These are phyloP conservation scores for Rauvolfia tetraphylla DNA, from an alignment of 257 asterid genomes.

Conservation along the genomic window DNA sequence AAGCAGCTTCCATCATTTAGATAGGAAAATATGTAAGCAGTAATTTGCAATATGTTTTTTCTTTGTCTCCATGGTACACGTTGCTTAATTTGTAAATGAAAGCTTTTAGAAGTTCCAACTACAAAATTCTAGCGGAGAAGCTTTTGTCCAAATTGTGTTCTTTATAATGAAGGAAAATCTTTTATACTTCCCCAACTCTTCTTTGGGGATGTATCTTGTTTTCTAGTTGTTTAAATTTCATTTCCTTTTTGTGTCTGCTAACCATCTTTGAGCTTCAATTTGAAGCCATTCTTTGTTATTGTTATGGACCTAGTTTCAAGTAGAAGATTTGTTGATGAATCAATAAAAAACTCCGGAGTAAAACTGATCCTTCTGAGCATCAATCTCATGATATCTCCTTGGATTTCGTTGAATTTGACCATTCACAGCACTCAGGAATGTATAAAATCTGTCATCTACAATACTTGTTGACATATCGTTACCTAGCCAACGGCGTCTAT, in stretches of 20 bases:
- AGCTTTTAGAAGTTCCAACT: background rate
- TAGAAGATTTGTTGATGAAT: background rate
- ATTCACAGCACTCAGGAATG: background rate
- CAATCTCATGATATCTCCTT: no score
- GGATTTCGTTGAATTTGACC: background rate
- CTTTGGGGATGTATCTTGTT: background rate
- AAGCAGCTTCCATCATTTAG: conserved; percentile 13
- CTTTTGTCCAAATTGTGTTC: background rate
- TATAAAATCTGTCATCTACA: no score
- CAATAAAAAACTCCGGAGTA: background rate
- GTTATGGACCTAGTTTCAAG: no score
- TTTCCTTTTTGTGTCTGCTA: background rate
- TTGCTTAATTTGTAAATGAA: conserved; percentile 11
- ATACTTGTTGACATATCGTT: no score
- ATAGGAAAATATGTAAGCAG: conserved; percentile 3
- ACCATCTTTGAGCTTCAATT: background rate
- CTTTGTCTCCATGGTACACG: background rate
- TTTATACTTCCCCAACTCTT: background rate
- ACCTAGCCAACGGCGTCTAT: no score
- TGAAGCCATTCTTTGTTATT: no score
- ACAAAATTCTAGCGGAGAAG: background rate
- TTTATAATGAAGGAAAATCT: background rate
- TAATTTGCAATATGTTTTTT: background rate
- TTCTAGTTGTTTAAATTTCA: background rate
- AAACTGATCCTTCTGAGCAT: background rate